Evolutionary conservation across 495 filamentous ascomycete species (phyloP).

Genomic region (Penicillium samsonianum): DNA sequence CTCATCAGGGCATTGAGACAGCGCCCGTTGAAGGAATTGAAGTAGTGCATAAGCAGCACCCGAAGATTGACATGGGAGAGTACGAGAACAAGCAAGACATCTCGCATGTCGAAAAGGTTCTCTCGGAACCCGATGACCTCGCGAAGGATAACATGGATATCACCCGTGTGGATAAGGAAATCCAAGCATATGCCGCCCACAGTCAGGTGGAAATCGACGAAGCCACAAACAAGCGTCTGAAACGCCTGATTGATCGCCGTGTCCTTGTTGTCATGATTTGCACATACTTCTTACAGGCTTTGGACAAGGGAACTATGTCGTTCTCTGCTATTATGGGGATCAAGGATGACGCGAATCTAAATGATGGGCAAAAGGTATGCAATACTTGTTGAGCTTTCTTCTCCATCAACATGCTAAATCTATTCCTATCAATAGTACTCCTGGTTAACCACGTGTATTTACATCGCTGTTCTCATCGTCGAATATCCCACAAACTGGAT

Average conservation of each 20-base stretch:
- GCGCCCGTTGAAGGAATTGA: conserved; percentile 4
- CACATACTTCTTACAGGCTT: conserved; percentile 70
- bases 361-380: conserved; percentile 49
- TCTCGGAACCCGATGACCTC: conserved; percentile 38
- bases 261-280: conserved; percentile 52
- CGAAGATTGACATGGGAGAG: conserved; percentile 18
- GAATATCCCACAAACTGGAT: conserved; percentile 61
- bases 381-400: not conserved
- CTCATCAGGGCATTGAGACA: conserved; percentile 18
- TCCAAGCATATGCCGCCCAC: conserved; percentile 61
- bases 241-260: conserved; percentile 56
- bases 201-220: conserved; percentile 53
- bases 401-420: conserved; percentile 3
- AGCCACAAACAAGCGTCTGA: conserved; percentile 52
- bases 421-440: conserved; percentile 38
- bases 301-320: conserved; percentile 70
- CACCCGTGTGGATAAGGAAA: conserved; percentile 60
- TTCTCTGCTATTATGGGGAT: conserved; percentile 74
- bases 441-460: conserved; percentile 57
- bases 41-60: not conserved
- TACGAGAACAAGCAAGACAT: conserved; percentile 39
- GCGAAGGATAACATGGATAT: conserved; percentile 54
- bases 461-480: conserved; percentile 53
- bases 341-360: conserved; percentile 52
- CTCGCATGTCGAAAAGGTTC: conserved; percentile 50